Conservation (phyloP, 2,329 filamentous ascomycete species). For the Lachnellula arida region DNA sequence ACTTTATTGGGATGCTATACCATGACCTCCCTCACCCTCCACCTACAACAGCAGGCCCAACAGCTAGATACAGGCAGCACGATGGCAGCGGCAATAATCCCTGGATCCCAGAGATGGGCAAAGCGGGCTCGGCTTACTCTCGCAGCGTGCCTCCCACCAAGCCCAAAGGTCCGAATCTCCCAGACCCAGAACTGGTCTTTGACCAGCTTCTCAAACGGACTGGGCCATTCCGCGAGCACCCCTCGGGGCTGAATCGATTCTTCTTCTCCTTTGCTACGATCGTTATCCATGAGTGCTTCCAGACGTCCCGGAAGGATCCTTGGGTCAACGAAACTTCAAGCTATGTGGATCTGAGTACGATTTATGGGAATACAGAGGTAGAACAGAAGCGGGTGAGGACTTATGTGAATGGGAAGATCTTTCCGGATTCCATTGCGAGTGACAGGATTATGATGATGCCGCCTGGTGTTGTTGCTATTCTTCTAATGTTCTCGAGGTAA, state of each 20-base stretch:
- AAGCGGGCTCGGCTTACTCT: conserved; percentile 44
- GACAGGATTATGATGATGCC: conserved; percentile 46
- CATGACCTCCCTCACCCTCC: conserved; percentile 48
- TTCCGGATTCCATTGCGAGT: conserved; percentile 39
- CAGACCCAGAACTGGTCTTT: conserved; percentile 44
- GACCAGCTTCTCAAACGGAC: conserved; percentile 41
- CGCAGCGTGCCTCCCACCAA: conserved; percentile 42
- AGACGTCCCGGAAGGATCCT: conserved; percentile 36
- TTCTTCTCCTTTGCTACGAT: conserved; percentile 45
- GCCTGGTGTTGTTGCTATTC: conserved; percentile 39
- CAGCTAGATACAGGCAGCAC: conserved; percentile 39
- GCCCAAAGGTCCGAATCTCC: conserved; percentile 45
- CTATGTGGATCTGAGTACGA: conserved; percentile 43
- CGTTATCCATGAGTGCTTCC: conserved; percentile 45
- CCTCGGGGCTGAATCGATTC: conserved; percentile 40
- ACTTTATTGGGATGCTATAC: conserved; percentile 50
- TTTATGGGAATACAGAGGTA: conserved; percentile 41
- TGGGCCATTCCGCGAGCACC: conserved; percentile 39
- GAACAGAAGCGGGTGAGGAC: conserved; percentile 41
- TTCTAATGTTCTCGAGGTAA: conserved; percentile 38
- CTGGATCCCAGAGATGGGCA: conserved; percentile 47
- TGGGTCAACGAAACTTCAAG: conserved; percentile 44
- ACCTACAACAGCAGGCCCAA: conserved; percentile 42
- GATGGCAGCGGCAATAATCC: conserved; percentile 45
- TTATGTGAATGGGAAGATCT: conserved; percentile 40